phyloP scores from a whole-genome alignment of 768 basidiomycete genomes.

The Lactarius vividus region DNA sequence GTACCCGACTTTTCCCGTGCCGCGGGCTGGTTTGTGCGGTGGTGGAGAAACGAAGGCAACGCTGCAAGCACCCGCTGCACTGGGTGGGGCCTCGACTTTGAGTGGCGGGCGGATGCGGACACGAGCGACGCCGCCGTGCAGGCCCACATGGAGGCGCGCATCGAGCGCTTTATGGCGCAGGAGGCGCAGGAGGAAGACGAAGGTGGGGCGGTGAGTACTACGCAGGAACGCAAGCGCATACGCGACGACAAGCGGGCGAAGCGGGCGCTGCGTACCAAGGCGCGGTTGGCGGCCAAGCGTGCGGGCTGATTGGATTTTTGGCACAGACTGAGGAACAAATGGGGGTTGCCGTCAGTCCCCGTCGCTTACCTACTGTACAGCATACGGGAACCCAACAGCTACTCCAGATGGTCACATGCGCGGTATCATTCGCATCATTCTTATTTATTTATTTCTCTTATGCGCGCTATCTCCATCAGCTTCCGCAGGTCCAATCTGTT shows the following conservation, averaged over 20 bases:
- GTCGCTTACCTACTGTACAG: neutral
- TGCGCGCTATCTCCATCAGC: constrained; percentile 14
- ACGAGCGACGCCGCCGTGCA: constrained; percentile 43
- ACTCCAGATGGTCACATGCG: constrained; percentile 10
- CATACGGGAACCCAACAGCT: neutral
- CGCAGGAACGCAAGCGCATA: constrained; percentile 64
- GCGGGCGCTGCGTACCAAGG: constrained; percentile 37
- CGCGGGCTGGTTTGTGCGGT: constrained; percentile 75
- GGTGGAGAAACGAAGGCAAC: constrained; percentile 82
- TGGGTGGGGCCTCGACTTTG: constrained; percentile 86
- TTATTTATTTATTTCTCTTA: neutral
- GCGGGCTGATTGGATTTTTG: neutral
- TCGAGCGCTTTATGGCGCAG: constrained; percentile 50
- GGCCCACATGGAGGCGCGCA: constrained; percentile 67
- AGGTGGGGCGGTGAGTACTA: constrained; percentile 61
- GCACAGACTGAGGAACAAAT: neutral
- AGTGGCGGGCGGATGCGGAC: constrained; percentile 47
- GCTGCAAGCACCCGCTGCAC: constrained; percentile 37
- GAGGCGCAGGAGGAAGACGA: constrained; percentile 49
- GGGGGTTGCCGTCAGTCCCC: neutral
- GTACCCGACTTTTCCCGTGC: constrained; percentile 68
- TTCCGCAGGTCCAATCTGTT: neutral
- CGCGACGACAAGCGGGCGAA: constrained; percentile 42
- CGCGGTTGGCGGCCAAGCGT: constrained; percentile 29
- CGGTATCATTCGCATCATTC: neutral